phyloP scores from a whole-genome alignment of 306 rosid species.

The barrel medic (Medicago truncatula) region MtrunA17r5.0-ANR NC_053045.1:59208001-59208500 shows the following conservation, averaged over 20 bases:
- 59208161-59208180: conserved; percentile 15
- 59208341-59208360: neutral
- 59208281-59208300: conserved; percentile 25
- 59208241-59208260: conserved; percentile 99
- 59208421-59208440: conserved; percentile 3
- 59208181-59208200: conserved; percentile 35
- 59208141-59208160: conserved; percentile 22
- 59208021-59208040: conserved; percentile 1
- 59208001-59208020: conserved; percentile 15
- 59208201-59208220: conserved; percentile 67
- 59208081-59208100: conserved; percentile 12
- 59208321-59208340: neutral
- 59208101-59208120: conserved; percentile 8
- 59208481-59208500: conserved; percentile 29
- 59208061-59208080: conserved; percentile 32
- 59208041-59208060: conserved; percentile 26
- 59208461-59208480: conserved; percentile 25
- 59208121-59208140: conserved; percentile 8
- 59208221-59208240: conserved; percentile 93
- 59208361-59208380: conserved; percentile 1
- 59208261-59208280: conserved; percentile 43
- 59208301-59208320: conserved; percentile 32
- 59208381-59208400: conserved; percentile 29
- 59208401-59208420: conserved; percentile 34
- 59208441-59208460: conserved; percentile 16